Conservation (phyloP, 495 filamentous ascomycete species). For the Talaromyces borbonicus region DNA sequence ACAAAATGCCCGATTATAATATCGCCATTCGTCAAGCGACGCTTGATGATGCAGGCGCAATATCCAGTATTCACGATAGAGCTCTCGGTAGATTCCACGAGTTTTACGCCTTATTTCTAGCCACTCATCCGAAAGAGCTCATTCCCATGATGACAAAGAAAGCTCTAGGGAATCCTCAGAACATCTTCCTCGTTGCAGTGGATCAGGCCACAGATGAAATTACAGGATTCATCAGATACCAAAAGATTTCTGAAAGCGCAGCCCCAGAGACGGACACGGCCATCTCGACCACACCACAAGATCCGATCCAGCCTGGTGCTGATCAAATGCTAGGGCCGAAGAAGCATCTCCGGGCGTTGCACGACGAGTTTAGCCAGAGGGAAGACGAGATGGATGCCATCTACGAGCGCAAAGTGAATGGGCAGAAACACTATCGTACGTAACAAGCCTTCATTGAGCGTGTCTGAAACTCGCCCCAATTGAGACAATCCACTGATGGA, state of each 20-base stretch:
- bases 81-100: conserved; percentile 2
- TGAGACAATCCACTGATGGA: not conserved
- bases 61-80: not conserved
- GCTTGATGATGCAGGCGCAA: not conserved
- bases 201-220: not conserved
- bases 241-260: not conserved
- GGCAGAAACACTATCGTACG: conserved; percentile 2
- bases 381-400: conserved; percentile 5
- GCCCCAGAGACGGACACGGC: not conserved
- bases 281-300: not conserved
- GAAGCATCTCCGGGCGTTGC: not conserved
- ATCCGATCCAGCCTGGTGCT: not conserved
- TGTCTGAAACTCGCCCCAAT: too few relatives aligned
- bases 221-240: conserved; percentile 1
- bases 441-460: too few relatives aligned
- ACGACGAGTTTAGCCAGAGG: not conserved
- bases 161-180: conserved; percentile 35
- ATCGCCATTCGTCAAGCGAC: not conserved
- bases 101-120: not conserved
- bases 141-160: not conserved
- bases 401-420: not conserved
- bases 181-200: conserved; percentile 16
- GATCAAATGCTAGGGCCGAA: not conserved
- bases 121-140: not conserved
- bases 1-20: not conserved